Base-by-base conservation (phyloP, 1,139 yeast species). In the Suhomyces terraborum region DNA sequence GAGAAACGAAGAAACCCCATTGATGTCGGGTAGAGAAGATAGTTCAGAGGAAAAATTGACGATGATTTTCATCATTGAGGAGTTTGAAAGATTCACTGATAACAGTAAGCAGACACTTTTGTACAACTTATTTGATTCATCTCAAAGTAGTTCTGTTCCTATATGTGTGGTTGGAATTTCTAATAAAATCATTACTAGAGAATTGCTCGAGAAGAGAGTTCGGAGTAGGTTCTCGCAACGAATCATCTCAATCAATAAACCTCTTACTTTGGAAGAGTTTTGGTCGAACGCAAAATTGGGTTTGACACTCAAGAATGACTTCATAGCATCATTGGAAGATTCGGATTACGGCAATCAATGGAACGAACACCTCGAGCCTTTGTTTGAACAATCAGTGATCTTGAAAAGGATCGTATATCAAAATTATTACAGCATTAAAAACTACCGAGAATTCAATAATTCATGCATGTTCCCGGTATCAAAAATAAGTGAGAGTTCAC, bases 161-260 rank as follows among this genome's bases (percentile, higher is more conserved):
- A 80, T 91, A 4, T 80, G 94, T 41, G 87, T 93, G 4, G 64
- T 93, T 38, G 98, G 98, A 1, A 64, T 86, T 6, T 83, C 95
- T 1, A 75, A 93, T 2, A 82, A 84, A 42, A 70, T 88, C 24
- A 87, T 87, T 7, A 75, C 88, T 0, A 69, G 91, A 39, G 98
- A 93, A 53, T 71, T 80, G 50, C 69, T 93, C 41, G 99, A 94
- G 58, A 93, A 91, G 56, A 75, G 99, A 52, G 98, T 94, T 0
- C 77, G 89, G 51, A 84, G 95, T 43, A 70, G 99, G 47, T 93
- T 91, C 61, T 83, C 95, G 24, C 97, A 91, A 57, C 67, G 95
- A 38, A 66, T 86, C 2, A 73, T 88, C 24, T 73, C 78, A 25
- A 68, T 88, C 32, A 75, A 76, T 31, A 82, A 81, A 40, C 70